Evolutionary conservation across 805 yeast genomes (phyloP), one percentile per base, ranked within the genome.

Genomic region (Saccharomycopsis capsularis): DNA sequence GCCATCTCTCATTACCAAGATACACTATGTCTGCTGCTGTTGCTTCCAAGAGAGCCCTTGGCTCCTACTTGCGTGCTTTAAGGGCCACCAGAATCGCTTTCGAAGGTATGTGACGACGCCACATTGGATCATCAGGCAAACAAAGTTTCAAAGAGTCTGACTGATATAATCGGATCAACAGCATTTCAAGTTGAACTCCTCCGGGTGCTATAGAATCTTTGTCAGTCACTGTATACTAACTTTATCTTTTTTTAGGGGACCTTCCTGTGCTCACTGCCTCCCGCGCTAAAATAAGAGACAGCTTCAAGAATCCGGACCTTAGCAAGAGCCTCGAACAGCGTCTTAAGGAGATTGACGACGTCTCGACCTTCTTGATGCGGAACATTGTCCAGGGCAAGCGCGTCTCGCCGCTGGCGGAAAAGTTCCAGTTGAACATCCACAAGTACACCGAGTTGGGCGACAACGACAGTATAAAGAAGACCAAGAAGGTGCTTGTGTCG

Each of bases 371-470:
- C 55, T 68, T 91, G 50, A 70, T 75, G 43, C 70, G 73, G 51
- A 91, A 91, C 63, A 71, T 91, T n/a, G 97, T 91, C 2, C 99
- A 91, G 66, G 98, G 95, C 5, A 69, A 66, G 53, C 73, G 67
- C 57, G 63, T 2, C 68, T 68, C 15, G 36, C 22, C 7, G 5
- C 5, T 21, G 74, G 70, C 2, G 73, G 68, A 43, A 78, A 64
- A 53, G 38, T 44, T 50, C 42, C 36, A 29, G 19, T 70, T 91
- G 58, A 82, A 82, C 56, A 81, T 91, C 56, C 96, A 88, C 61
- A 66, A 77, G 43, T 78, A 83, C 42, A 85, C 95, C 0, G 98
- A 91, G 65, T 69, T 91, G 46, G 98, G 97, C 18, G 96, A 89
- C 61, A 91, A 91, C 63, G 95, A 89, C 32, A 73, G 79, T 41